A percentile compares a stretch with the other conserved stretches of the same genome.
phyloP scores from a whole-genome alignment of 495 filamentous ascomycete species.

The Neurospora intermedia region DNA sequence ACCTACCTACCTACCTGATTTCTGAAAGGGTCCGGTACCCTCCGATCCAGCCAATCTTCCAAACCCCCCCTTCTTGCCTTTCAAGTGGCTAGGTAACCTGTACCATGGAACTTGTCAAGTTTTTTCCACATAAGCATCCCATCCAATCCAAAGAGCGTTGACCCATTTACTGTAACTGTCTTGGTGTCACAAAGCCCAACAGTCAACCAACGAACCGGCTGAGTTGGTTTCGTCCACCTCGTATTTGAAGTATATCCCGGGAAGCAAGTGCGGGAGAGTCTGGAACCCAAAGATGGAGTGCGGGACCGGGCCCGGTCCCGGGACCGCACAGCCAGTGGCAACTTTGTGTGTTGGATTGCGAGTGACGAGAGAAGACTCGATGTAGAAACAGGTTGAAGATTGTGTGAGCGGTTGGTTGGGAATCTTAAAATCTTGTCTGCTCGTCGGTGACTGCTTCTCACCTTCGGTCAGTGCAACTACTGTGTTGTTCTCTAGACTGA shows the following conservation, averaged over 20 bases:
- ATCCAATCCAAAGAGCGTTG: neutral
- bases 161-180: neutral
- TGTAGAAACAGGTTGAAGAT: neutral
- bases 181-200: neutral
- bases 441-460: neutral
- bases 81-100: neutral
- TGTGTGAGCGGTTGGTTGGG: neutral
- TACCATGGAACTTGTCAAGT: neutral
- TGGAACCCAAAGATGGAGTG: neutral
- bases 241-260: neutral
- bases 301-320: neutral
- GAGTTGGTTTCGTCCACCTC: neutral
- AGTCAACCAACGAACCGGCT: neutral
- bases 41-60: neutral
- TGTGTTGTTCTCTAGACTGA: neutral
- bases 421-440: neutral
- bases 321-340: neutral
- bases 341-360: neutral
- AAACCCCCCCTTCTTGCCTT: neutral
- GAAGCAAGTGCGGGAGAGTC: neutral
- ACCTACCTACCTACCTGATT: neutral
- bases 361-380: neutral
- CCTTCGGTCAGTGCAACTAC: neutral
- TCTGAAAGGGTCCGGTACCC: neutral
- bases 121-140: neutral